These are phyloP conservation scores for Exophiala bonariae DNA, from an alignment of 2,329 filamentous ascomycete genomes.

Conservation along the genomic window DNA sequence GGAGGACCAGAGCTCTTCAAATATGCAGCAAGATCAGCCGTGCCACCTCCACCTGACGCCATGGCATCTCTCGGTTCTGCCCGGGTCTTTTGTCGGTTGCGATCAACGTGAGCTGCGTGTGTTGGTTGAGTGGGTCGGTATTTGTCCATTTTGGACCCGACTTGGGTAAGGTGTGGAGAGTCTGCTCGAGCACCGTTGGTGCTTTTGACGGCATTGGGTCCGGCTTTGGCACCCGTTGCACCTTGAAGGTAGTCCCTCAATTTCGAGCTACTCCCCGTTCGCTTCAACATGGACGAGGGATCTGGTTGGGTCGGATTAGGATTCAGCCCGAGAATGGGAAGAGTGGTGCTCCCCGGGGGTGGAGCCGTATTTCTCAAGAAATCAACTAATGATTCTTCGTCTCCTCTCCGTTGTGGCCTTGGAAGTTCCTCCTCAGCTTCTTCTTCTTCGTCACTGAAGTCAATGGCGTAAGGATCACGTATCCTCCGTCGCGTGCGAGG, in stretches of 20 bases:
- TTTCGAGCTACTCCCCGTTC: conserved; percentile 22
- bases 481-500: conserved; percentile 74
- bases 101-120: conserved; percentile 40
- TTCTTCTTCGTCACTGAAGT: conserved; percentile 69
- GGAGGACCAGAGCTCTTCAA: conserved; percentile 68
- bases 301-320: conserved; percentile 10
- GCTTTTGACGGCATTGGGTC: conserved; percentile 4
- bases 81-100: conserved; percentile 33
- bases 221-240: conserved; percentile 9
- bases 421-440: conserved; percentile 56
- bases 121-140: conserved; percentile 33
- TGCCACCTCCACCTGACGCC: conserved; percentile 40
- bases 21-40: conserved; percentile 71
- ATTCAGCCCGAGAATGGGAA: conserved; percentile 27
- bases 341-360: conserved; percentile 34
- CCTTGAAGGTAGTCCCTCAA: conserved; percentile 22
- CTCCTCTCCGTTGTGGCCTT: conserved; percentile 30
- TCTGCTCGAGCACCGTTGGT: conserved; percentile 22
- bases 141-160: conserved; percentile 34
- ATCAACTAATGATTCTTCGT: conserved; percentile 50
- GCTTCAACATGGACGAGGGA: conserved; percentile 9
- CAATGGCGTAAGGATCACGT: conserved; percentile 91
- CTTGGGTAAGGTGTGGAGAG: conserved; percentile 27
- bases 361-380: conserved; percentile 49
- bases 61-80: conserved; percentile 18